A percentile compares a stretch with the other conserved stretches of the same genome.
phyloP scores from a whole-genome alignment of 306 rosid genomes.

The Quercus glauca region DNA sequence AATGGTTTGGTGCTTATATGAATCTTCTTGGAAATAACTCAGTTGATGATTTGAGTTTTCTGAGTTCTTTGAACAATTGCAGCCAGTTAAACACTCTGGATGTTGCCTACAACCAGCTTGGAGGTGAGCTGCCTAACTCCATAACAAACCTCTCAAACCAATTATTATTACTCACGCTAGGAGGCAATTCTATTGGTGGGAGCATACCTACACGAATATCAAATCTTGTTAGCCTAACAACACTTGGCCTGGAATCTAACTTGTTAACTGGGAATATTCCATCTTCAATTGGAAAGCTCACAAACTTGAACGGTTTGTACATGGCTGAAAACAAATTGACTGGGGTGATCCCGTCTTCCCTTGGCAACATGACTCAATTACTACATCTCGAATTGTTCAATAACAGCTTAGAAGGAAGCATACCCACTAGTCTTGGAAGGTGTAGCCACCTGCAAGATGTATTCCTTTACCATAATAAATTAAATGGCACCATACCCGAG shows the following conservation, averaged over 20 bases:
- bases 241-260: background rate
- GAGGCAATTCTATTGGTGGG: background rate
- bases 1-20: fast-evolving
- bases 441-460: background rate
- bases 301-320: fast-evolving
- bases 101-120: background rate
- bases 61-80: background rate
- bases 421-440: background rate
- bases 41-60: background rate
- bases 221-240: background rate
- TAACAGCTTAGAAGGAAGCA: background rate
- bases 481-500: background rate
- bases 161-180: background rate
- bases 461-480: background rate
- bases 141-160: background rate
- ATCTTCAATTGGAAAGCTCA: background rate
- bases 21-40: background rate
- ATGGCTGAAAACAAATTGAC: background rate
- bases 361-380: background rate
- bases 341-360: background rate
- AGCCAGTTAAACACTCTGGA: fast-evolving
- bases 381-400: fast-evolving
- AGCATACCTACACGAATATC: background rate
- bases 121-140: background rate
- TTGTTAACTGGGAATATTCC: background rate